phyloP scores from a whole-genome alignment of 2,329 filamentous ascomycete species.

The Aspergillus cejpii region DNA sequence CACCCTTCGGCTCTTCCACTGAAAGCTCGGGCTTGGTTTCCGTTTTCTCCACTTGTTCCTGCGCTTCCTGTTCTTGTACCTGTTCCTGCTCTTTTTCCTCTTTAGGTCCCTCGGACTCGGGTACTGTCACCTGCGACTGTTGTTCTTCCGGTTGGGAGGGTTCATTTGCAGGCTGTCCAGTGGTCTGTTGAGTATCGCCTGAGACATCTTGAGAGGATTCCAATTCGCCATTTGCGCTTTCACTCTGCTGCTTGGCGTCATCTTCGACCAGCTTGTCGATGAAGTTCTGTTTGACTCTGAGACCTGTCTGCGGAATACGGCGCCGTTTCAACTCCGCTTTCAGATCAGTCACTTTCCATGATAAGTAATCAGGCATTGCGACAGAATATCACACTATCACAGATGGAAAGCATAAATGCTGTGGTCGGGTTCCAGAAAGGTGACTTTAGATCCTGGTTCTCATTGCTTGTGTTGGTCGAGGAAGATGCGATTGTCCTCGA shows the following conservation, averaged over 20 bases:
- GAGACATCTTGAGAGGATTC: conserved; percentile 12
- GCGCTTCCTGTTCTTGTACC: conserved; percentile 5
- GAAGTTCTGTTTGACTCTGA: conserved; percentile 60
- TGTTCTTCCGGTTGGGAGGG: conserved; percentile 1
- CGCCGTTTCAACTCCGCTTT: conserved; percentile 67
- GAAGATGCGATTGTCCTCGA: conserved; percentile 12
- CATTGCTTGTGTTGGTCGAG: conserved; percentile 9
- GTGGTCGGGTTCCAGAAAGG: background rate
- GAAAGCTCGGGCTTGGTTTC: background rate
- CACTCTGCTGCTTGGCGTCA: conserved; percentile 31
- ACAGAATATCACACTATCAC: conserved; percentile 4
- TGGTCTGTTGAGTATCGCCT: conserved; percentile 11
- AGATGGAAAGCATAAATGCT: conserved; percentile 3
- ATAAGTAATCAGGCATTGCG: conserved; percentile 49
- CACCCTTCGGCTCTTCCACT: background rate
- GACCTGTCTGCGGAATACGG: conserved; percentile 61
- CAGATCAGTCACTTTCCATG: conserved; percentile 67
- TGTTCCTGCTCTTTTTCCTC: conserved; percentile 7
- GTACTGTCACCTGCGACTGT: background rate
- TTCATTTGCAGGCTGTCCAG: conserved; percentile 7
- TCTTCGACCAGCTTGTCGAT: conserved; percentile 55
- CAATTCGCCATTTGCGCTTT: conserved; percentile 22
- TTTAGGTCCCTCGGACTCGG: conserved; percentile 15
- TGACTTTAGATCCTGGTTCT: conserved; percentile 5
- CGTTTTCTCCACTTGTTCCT: background rate